These are phyloP conservation scores for Paecilomyces niveus DNA, from an alignment of 2,329 filamentous ascomycete genomes.

Conservation along the genomic window DNA sequence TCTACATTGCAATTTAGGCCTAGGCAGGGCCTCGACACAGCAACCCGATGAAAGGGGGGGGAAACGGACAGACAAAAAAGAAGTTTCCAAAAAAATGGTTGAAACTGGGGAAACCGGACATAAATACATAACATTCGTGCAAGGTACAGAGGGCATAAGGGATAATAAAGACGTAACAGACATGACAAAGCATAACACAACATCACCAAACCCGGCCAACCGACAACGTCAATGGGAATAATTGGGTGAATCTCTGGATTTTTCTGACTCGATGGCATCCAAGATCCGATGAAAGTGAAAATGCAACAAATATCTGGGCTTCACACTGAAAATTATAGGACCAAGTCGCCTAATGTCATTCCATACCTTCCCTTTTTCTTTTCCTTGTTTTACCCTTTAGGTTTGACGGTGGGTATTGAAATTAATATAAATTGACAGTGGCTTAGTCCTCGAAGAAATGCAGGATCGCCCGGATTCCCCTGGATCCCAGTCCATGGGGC, in stretches of 20 bases:
- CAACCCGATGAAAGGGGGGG: background rate
- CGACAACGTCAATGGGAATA: background rate
- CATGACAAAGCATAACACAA: background rate
- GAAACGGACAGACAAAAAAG: background rate
- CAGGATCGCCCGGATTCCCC: constrained; percentile 76
- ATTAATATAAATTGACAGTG: background rate
- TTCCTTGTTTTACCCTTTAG: background rate
- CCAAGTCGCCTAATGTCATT: background rate
- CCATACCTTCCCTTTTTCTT: background rate
- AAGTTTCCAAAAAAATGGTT: background rate
- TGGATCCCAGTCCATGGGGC: constrained; percentile 72
- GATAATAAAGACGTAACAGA: background rate
- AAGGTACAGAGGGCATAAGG: background rate
- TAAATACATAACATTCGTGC: background rate
- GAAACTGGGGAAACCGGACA: background rate
- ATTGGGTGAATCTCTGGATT: background rate
- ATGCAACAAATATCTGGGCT: background rate
- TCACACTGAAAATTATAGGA: background rate
- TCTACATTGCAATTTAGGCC: background rate
- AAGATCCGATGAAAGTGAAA: too few species aligned
- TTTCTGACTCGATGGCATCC: background rate
- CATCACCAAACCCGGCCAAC: background rate
- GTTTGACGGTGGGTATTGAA: background rate
- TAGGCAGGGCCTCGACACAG: background rate
- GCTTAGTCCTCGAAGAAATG: constrained; percentile 70